Base-by-base conservation (phyloP, 768 basidiomycete genomes). In the Kwoniella sp. region DNA sequence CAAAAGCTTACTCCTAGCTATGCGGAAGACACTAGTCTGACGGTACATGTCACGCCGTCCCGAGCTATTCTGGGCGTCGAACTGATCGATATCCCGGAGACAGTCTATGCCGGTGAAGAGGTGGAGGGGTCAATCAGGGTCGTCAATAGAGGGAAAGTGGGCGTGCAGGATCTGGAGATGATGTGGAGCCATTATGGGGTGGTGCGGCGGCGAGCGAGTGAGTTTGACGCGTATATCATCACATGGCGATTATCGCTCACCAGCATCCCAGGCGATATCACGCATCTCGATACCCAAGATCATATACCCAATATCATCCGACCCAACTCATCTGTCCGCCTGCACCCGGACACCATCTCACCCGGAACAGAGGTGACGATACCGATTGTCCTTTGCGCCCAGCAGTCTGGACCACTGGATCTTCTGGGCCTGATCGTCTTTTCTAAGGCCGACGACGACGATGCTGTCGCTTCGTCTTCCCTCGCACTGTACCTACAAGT, bases 1-100 rank as follows among this genome's bases (percentile, higher is more conserved):
- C 90, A 94, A 71, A 83, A 88, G 52, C 86, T 88, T 68, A 84
- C 78, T 29, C 86, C 86, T 12, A 86, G 86, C 1, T 94, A 95
- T 75, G 88, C 87, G 11, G 84, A 87, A 11, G 89, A 95, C 75
- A 78, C 85, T 7, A 71, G 85, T 31, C 83, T 91, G 69, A 83
- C 82, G 37, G 83, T 89, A 4, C 83, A 86, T 12, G 85, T 96
- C 12, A 85, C 86, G 52, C 84, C 87, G 45, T 85, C 87, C 1
- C 83, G 85, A 29, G 89, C 91, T 61, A 85, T 87, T 57, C 82
- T 97, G 12, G 78, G 83, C 15, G 74, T 79, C 4, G 66, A 74
- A 30, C 26, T 80, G 17, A 66, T 77, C 2, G 68, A 68, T 25
- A 47, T 78, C 17, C 78, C 75, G 12, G 80, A 88, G 3, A 75